Percentiles rank a stretch among this genome's conserved stretches.
phyloP scores from a whole-genome alignment of 2,329 filamentous ascomycete species.

The Aspergillus sclerotialis region DNA sequence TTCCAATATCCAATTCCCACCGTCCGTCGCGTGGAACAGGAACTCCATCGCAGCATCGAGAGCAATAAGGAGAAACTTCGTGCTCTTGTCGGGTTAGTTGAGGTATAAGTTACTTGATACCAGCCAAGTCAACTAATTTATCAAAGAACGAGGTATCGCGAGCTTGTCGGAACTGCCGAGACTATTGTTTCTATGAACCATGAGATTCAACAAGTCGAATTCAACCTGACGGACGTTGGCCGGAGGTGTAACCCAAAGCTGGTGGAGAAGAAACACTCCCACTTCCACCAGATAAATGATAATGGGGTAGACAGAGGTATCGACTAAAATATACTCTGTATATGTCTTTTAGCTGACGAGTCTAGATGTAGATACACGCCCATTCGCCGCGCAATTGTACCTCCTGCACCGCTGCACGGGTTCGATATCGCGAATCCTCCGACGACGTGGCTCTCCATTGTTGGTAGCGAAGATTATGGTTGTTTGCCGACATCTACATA shows the following conservation, averaged over 20 bases:
- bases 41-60: conserved; percentile 55
- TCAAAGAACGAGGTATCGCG: conserved; percentile 64
- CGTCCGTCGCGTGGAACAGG: conserved; percentile 56
- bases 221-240: conserved; percentile 64
- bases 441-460: conserved; percentile 44
- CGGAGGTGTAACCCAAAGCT: conserved; percentile 67
- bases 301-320: conserved; percentile 27
- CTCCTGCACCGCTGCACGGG: conserved; percentile 52
- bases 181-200: conserved; percentile 84
- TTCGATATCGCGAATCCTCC: conserved; percentile 48
- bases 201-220: conserved; percentile 69
- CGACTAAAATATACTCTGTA: conserved; percentile 1
- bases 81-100: conserved; percentile 55
- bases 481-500: conserved; percentile 66
- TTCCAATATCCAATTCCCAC: conserved; percentile 59
- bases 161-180: conserved; percentile 85
- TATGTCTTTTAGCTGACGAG: conserved; percentile 10
- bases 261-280: conserved; percentile 58
- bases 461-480: conserved; percentile 66
- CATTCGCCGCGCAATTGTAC: conserved; percentile 50
- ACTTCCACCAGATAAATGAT: conserved; percentile 46
- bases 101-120: neutral
- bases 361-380: conserved; percentile 32
- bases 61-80: conserved; percentile 61
- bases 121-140: conserved; percentile 5